Conservation (phyloP, 805 yeast species). For the Candida ulmi region DNA sequence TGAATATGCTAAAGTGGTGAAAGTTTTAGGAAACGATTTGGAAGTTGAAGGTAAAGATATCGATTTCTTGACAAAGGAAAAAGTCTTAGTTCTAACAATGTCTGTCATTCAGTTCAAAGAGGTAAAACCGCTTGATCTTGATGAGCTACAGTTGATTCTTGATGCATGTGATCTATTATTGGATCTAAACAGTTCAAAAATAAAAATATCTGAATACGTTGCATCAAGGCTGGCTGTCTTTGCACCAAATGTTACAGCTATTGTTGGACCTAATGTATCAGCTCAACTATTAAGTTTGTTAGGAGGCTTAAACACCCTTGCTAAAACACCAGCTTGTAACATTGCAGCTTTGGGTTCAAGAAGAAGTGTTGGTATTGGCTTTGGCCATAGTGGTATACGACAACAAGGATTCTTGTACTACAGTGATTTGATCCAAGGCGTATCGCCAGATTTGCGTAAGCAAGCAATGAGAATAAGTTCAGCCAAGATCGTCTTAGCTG, state of each 20-base stretch:
- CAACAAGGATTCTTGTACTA: slow-evolving; percentile 68
- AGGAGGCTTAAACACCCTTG: slow-evolving; percentile 65
- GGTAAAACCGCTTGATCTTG: slow-evolving; percentile 23
- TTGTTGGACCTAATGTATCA: slow-evolving; percentile 68
- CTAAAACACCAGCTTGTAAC: slow-evolving; percentile 77
- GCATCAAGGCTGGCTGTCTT: slow-evolving; percentile 47
- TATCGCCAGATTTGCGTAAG: slow-evolving; percentile 52
- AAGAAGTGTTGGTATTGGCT: slow-evolving; percentile 31
- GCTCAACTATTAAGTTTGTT: slow-evolving; percentile 64
- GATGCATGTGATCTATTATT: slow-evolving; percentile 44
- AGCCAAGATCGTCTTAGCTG: slow-evolving; percentile 76
- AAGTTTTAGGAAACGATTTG: slow-evolving; percentile 44
- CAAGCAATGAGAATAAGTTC: slow-evolving; percentile 76
- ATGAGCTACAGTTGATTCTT: slow-evolving; percentile 32
- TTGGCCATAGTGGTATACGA: slow-evolving; percentile 41
- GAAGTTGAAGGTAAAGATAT: slow-evolving; percentile 20
- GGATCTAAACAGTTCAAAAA: slow-evolving; percentile 37
- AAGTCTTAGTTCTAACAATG: slow-evolving; percentile 67
- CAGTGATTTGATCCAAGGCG: slow-evolving; percentile 51
- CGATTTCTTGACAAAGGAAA: slow-evolving; percentile 51
- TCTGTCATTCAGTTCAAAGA: slow-evolving; percentile 49
- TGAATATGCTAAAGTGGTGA: slow-evolving; percentile 52
- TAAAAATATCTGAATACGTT: slow-evolving; percentile 45
- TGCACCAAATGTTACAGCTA: slow-evolving; percentile 76
- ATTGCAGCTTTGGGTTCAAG: slow-evolving; percentile 70